Conservation (phyloP, 768 basidiomycete genomes). For the Coprinopsis marcescibilis region DNA sequence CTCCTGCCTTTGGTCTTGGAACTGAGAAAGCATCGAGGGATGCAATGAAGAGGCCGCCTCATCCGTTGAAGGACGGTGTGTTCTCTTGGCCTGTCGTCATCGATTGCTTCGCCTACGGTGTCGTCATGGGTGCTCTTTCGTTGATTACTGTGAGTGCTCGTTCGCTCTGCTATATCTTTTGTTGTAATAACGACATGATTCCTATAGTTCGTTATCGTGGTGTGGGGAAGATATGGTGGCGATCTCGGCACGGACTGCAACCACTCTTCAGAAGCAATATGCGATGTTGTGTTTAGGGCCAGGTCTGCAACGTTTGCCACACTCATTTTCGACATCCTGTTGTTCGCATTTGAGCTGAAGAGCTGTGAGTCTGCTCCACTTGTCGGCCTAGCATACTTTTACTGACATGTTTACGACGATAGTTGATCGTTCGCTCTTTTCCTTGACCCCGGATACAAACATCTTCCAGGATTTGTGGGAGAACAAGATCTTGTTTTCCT, state of each 20-base stretch:
- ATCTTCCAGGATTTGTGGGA: constrained; percentile 31
- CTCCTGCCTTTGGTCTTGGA: constrained; percentile 57
- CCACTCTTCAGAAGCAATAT: constrained; percentile 19
- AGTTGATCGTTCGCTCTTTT: constrained; percentile 35
- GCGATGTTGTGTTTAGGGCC: constrained; percentile 28
- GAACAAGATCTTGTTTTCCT: constrained; percentile 31
- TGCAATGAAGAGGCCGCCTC: constrained; percentile 45
- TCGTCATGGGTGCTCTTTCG: constrained; percentile 31
- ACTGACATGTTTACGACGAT: constrained; percentile 4
- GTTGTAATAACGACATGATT: not conserved
- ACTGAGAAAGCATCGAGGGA: constrained; percentile 41
- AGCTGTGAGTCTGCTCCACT: constrained; percentile 23
- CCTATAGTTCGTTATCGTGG: constrained; percentile 30
- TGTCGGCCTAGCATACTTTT: not conserved
- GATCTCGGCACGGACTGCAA: constrained; percentile 28
- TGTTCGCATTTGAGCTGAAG: constrained; percentile 32
- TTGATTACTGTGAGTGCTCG: constrained; percentile 26
- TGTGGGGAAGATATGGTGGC: constrained; percentile 29
- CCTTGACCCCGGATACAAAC: constrained; percentile 25
- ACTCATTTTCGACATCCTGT: constrained; percentile 30
- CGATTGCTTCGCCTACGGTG: constrained; percentile 30
- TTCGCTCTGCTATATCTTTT: not conserved
- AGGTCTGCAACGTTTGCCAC: constrained; percentile 33
- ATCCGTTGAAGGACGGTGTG: constrained; percentile 29
- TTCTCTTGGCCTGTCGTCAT: constrained; percentile 34